Evolutionary conservation across 768 basidiomycete species (phyloP), one percentile per base, ranked within the genome.

Genomic region (Daedaleopsis nitida): DNA sequence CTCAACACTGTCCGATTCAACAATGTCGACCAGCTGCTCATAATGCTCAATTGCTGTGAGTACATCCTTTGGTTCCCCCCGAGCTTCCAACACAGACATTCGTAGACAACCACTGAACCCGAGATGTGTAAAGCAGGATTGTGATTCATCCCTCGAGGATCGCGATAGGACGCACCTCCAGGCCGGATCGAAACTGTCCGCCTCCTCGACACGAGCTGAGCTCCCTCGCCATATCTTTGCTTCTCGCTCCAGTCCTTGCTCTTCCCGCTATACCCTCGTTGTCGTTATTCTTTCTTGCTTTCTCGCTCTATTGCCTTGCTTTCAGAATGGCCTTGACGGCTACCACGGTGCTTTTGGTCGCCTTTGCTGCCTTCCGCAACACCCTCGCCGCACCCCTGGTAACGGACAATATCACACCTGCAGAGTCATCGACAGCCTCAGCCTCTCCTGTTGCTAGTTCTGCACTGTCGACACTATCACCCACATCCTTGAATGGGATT

Each of bases 251-350:
- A 24, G 21, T 49, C 47, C 19, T 21, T 24, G 47, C 16, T 2
- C 47, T 13, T 14, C 12, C 23, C 19, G 21, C 23, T 24, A n/a
- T 49, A 14, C 6, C 27, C 38, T n/a, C n/a, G n/a, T n/a, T n/a
- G n/a, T n/a, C n/a, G n/a, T n/a, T n/a, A n/a, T n/a, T n/a, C n/a
- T n/a, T n/a, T n/a, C n/a, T n/a, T n/a, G n/a, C 57, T 55, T 35
- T 37, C 44, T 52, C 8, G 45, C 21, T 50, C 14, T 32, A 35
- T 21, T 34, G 9, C n/a, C 14, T 43, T 45, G 51, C 56, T 49
- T 58, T 57, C 58, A 55, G 47, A 19, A 64, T 64, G 63, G 63
- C 63, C 55, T 64, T 60, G 59, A 64, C 38, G 59, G 59, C 59
- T 55, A 32, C 27, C 7, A 55, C 56, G n/a, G 44, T 64, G 32